Conservation (phyloP, 164 flowering plant genomes). For the Santalum album region DNA sequence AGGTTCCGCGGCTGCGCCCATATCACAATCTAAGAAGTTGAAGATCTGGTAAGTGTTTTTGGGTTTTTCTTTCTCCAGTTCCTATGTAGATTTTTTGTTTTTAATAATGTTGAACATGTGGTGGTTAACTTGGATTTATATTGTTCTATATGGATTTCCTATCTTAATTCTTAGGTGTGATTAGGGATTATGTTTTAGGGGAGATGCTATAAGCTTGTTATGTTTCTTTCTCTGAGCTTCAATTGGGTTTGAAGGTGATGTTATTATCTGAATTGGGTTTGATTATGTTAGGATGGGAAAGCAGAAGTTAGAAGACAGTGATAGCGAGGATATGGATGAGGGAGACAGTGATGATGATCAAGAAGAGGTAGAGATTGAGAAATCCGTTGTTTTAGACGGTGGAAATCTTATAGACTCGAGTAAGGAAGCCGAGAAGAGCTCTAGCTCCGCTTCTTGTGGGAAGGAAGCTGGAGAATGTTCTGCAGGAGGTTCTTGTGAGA, state of each 20-base stretch:
- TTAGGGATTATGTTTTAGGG: too few relatives aligned
- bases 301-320: slow-evolving; percentile 49
- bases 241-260: neutral
- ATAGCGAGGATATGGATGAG: slow-evolving; percentile 44
- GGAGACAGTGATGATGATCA: slow-evolving; percentile 24
- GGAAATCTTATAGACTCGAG: slow-evolving; percentile 26
- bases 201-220: too few relatives aligned
- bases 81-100: neutral
- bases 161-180: too few relatives aligned
- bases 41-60: slow-evolving; percentile 61
- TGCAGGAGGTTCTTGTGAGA: slow-evolving; percentile 32
- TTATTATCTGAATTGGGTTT: slow-evolving; percentile 2
- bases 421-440: slow-evolving; percentile 45
- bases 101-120: too few relatives aligned
- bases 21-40: slow-evolving; percentile 37
- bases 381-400: slow-evolving; percentile 45
- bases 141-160: neutral
- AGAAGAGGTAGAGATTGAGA: slow-evolving; percentile 31
- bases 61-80: neutral
- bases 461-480: slow-evolving; percentile 28
- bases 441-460: slow-evolving; percentile 38
- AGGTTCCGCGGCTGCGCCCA: slow-evolving; percentile 13
- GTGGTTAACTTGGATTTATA: neutral
- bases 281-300: slow-evolving; percentile 57
- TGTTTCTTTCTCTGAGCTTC: neutral